A percentile compares a stretch with the other conserved stretches of the same genome.
Evolutionary conservation across 306 rosid species (phyloP).

Genomic region (Carpinus viminea): DNA sequence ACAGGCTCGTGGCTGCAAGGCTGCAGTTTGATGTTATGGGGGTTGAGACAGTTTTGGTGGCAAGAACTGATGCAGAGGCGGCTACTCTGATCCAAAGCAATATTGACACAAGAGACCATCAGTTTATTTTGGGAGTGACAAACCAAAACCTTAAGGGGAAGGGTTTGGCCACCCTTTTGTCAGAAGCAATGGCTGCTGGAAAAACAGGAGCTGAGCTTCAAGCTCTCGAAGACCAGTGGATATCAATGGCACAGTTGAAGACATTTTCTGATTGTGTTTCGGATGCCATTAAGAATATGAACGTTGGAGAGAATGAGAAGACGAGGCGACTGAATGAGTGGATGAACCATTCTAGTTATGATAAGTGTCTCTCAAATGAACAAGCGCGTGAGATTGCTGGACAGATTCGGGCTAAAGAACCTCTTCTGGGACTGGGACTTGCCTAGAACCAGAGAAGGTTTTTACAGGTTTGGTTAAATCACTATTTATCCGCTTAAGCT

Average conservation of each 20-base stretch:
- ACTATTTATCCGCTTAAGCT: too few relatives aligned
- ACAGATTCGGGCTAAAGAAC: conserved; percentile 56
- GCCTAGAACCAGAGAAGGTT: conserved; percentile 95
- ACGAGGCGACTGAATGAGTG: conserved; percentile 63
- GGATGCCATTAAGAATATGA: conserved; percentile 59
- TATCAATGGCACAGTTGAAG: conserved; percentile 62
- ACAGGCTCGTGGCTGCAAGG: conserved; percentile 88
- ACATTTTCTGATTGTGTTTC: conserved; percentile 74
- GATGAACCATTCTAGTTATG: conserved; percentile 49
- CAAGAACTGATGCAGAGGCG: conserved; percentile 85
- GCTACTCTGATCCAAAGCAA: conserved; percentile 86
- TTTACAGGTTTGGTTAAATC: conserved; percentile 26
- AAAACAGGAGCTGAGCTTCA: conserved; percentile 83
- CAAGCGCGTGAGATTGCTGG: conserved; percentile 69
- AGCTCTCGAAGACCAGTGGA: conserved; percentile 73
- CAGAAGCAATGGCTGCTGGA: conserved; percentile 63
- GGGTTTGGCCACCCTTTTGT: conserved; percentile 56
- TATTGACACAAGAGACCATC: conserved; percentile 80
- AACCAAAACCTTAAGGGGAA: conserved; percentile 56
- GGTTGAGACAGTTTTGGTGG: conserved; percentile 83
- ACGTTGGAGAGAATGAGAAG: conserved; percentile 55
- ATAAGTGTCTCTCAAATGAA: conserved; percentile 67
- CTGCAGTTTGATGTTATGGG: conserved; percentile 96
- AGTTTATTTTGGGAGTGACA: conserved; percentile 81
- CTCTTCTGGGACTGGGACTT: conserved; percentile 96